Base-by-base conservation (phyloP, 768 basidiomycete genomes). In the Stropharia rugosoannulata region DNA sequence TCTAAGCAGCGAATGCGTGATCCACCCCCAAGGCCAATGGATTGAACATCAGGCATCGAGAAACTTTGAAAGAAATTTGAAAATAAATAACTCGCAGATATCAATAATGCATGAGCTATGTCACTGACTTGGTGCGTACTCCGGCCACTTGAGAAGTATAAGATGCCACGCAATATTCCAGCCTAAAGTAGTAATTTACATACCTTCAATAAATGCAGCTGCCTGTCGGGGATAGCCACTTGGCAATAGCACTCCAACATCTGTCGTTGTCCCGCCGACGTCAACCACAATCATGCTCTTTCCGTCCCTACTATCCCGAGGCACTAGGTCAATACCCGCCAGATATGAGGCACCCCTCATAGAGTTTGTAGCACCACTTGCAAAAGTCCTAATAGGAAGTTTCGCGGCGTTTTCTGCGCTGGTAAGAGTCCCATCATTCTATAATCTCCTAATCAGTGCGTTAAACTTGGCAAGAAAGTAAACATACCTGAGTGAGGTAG, bases 301-400 rank as follows among this genome's bases (percentile, higher is more conserved):
- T 13, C 61, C 62, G 8, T 9, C 53, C 4, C 61, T 18, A 62
- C 57, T 37, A 58, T 56, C 32, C 29, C 56, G 43, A 25, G 37
- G 41, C n/a, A 52, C 11, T 35, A 52, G 55, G 52, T 69, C 68
- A 6, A 70, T 57, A 7, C 68, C 77, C 1, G 85, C 79, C 5
- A 87, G 72, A 65, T 81, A 86, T 4, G 80, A 80, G 5, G 85
- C 86, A 8, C 85, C 86, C 48, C 86, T 73, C 85, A 87, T 88
- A 1, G 84, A 85, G 64, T 87, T 87, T 1, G 86, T 88, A 5
- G 85, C 80, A 2, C 83, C 83, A 41, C 77, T 80, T 18, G 77
- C 78, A 64, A 80, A 88, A 0, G 86, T 88, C 51, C 80, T 76
- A 62, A 88, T 82, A 2, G 86, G 86, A 38, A 87, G 72, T 27